These are phyloP conservation scores for Polygonum maritimum DNA, from an alignment of 148 eudicot species.

Conservation along the genomic window DNA sequence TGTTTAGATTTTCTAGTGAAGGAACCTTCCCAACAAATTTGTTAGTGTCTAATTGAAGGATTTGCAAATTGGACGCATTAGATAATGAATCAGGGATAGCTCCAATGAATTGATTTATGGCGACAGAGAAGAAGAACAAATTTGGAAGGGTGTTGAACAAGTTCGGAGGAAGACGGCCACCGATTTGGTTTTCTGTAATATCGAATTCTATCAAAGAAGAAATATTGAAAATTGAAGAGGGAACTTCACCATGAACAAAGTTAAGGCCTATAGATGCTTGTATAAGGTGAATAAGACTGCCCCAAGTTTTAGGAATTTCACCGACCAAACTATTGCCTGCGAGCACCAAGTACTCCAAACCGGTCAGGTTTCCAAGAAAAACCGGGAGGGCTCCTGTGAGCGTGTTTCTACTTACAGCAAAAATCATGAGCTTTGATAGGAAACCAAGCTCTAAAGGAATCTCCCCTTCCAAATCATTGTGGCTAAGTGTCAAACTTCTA, in stretches of 20 bases:
- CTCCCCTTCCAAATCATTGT: constrained; percentile 12
- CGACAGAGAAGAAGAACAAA: constrained; percentile 1
- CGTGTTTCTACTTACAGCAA: neutral
- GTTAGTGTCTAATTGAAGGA: constrained; percentile 6
- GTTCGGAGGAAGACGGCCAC: constrained; percentile 19
- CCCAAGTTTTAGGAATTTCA: constrained; percentile 13
- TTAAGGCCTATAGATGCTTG: neutral
- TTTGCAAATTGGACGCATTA: constrained; percentile 11
- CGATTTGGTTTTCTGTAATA: constrained; percentile 13
- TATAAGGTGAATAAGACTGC: constrained; percentile 9
- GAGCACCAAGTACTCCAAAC: neutral
- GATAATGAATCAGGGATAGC: constrained; percentile 17
- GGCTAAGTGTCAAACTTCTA: neutral
- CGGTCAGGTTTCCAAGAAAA: constrained; percentile 21
- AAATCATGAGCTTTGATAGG: neutral
- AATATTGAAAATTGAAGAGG: constrained; percentile 19
- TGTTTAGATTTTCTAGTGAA: neutral
- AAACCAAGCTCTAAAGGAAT: constrained; percentile 11
- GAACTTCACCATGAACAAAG: neutral
- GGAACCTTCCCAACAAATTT: constrained; percentile 13
- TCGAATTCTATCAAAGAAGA: neutral
- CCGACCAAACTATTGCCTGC: constrained; percentile 5
- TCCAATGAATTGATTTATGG: constrained; percentile 9
- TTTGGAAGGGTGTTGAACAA: constrained; percentile 14
- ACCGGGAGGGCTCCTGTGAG: constrained; percentile 16